Evolutionary conservation across 129 eudicot species (phyloP), one percentile per base, ranked within the genome.

Genomic region (Dittrichia graveolens): DNA sequence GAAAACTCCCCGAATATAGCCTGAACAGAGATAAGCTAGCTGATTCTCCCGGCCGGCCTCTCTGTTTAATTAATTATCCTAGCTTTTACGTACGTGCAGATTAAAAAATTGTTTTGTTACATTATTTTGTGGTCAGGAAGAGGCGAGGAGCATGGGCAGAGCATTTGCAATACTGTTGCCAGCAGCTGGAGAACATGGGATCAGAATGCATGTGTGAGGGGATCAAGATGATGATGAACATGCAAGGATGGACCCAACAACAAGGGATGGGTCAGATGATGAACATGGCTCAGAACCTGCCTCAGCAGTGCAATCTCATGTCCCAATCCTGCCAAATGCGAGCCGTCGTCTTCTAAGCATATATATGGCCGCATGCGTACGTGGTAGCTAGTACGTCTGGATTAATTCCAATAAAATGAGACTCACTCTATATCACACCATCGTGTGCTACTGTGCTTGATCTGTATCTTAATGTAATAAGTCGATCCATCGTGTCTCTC

Each of bases 221-320:
- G 5, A n/a, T 64, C 12, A 65, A 42, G 74, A 53, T 53, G 74
- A 69, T 69, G 78, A 15, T 71, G 78, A 72, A 52, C 76, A 34
- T 39, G 6, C 83, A 69, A 47, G 37, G 58, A 14, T 55, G 58
- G 74, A 31, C 48, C 3, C 69, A 42, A n/a, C n/a, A 65, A 34
- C 35, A 47, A 11, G 11, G 12, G 71, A 77, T 39, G 53, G 18
- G 40, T 8, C 37, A 54, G 60, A 65, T 78, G 45, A 9, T 48
- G 74, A 35, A 16, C 34, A 57, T 45, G 78, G 74, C 83, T 7
- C 49, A 37, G 55, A 37, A 46, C 74, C 74, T 79, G 15, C 83
- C 78, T 44, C 50, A 10, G 1, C 7, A 60, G 31, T 78, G 82
- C 64, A 58, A 58, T 0, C 50, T 61, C 58, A n/a, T 50, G 45